Base-by-base conservation (phyloP, 2,329 filamentous ascomycete species). In the Alternaria postmessia region DNA sequence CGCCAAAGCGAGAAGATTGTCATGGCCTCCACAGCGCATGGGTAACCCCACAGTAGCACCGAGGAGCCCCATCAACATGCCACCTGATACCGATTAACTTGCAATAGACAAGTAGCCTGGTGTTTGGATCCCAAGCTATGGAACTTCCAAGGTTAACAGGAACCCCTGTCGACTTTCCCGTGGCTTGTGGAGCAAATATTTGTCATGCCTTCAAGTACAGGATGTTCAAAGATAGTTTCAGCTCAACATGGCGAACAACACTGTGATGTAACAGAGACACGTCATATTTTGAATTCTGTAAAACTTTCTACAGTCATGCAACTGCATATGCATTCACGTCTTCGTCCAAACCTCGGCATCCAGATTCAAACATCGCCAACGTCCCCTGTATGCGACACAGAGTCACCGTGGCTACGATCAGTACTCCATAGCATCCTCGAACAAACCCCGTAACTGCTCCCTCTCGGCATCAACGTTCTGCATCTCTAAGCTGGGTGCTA, bases 401-500 rank as follows among this genome's bases (percentile, higher is more conserved):
- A 43, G 20, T 43, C 22, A 43, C 41, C 12, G 12, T 43, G n/a
- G 24, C 20, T 43, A 20, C 18, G 12, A 30, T 30, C 28, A 30
- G 0, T 30, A 30, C 8, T 30, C 28, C 28, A 30, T 30, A 2
- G 28, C 28, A 54, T 84, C 81, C 65, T 83, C 81, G 67, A 84
- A 85, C 66, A 85, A 63, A 12, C 67, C 71, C 52, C 78, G 75
- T 67, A 85, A 62, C 63, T 84, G 82, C 72, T 84, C 82, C 66
- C 82, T 79, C 72, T 85, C 82, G 47, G 76, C 79, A 44, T 83
- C 80, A 12, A 81, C 68, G 55, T 83, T 79, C 51, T 73, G 74
- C 62, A 74, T 81, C 48, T 83, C 82, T 62, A 99, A 78, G 26
- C 87, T 93, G 0, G 95, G 96, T 30, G 95, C 95, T 63, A 99